These are phyloP conservation scores for Epithele typhae DNA, from an alignment of 768 basidiomycete genomes.

Conservation along the genomic window DNA sequence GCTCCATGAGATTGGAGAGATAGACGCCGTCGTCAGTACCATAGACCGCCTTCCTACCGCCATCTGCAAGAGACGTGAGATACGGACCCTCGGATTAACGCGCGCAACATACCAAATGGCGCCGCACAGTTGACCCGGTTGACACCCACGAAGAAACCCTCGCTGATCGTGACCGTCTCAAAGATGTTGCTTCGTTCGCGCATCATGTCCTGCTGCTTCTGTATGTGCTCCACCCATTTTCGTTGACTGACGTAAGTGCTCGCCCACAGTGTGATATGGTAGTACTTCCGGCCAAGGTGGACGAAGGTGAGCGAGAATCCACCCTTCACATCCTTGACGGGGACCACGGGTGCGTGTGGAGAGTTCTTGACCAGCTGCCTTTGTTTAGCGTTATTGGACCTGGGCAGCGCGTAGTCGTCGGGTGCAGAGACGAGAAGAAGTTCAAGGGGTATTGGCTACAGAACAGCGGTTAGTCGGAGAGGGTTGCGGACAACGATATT, in stretches of 20 bases:
- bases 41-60: conserved; percentile 83
- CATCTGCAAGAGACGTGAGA: conserved; percentile 43
- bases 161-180: conserved; percentile 78
- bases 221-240: conserved; percentile 93
- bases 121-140: conserved; percentile 94
- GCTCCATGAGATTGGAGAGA: conserved; percentile 79
- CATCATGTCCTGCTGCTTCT: conserved; percentile 83
- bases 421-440: conserved; percentile 78
- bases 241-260: conserved; percentile 77
- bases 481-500: too few species aligned
- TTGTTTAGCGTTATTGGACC: conserved; percentile 21
- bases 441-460: conserved; percentile 92
- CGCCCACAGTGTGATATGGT: conserved; percentile 90
- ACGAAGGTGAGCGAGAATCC: conserved; percentile 92
- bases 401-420: conserved; percentile 50
- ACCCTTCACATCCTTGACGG: conserved; percentile 64
- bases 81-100: neutral
- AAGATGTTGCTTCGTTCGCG: conserved; percentile 83
- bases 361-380: conserved; percentile 33
- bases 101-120: conserved; percentile 63
- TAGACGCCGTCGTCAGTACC: conserved; percentile 99
- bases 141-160: conserved; percentile 80
- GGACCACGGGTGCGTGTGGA: conserved; percentile 42
- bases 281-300: conserved; percentile 90
- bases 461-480: conserved; percentile 2